Evolutionary conservation across 345 rosid genomes (phyloP).

Genomic region (Syzygium jambos): DNA sequence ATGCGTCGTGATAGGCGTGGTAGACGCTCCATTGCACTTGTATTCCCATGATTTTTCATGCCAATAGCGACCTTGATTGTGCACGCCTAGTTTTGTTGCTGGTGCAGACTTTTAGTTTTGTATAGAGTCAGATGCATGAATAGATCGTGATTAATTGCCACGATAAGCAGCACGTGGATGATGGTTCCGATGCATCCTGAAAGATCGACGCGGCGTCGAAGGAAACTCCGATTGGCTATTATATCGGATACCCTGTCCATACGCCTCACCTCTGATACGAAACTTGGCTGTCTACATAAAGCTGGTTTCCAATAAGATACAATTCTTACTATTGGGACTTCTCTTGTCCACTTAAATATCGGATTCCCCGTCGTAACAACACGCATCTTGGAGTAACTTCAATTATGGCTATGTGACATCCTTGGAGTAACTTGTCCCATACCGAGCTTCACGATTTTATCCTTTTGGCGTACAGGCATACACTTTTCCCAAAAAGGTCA

Average conservation of each 20-base stretch:
- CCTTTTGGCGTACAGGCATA: too few relatives aligned
- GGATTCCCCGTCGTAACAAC: not conserved
- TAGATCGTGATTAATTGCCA: not conserved
- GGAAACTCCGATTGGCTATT: not conserved
- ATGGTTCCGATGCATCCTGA: not conserved
- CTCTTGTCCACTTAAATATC: too few relatives aligned
- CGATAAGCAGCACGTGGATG: not conserved
- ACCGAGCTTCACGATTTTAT: rapidly evolving
- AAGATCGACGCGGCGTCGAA: not conserved
- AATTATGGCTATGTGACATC: not conserved
- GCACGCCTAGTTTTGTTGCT: not conserved
- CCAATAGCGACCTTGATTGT: not conserved
- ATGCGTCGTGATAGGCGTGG: not conserved
- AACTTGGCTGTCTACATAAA: not conserved
- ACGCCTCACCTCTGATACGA: not conserved
- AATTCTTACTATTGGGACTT: too few relatives aligned
- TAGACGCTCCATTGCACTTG: not conserved
- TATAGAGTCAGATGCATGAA: not conserved
- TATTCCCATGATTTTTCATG: not conserved
- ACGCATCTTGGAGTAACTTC: not conserved
- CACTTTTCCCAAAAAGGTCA: too few relatives aligned
- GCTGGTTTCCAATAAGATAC: not conserved
- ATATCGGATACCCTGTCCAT: not conserved
- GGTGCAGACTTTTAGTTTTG: not conserved
- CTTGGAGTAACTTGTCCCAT: too few relatives aligned